Evolutionary conservation across 257 asterid species (phyloP).

Genomic region (Osmanthus fragrans): DNA sequence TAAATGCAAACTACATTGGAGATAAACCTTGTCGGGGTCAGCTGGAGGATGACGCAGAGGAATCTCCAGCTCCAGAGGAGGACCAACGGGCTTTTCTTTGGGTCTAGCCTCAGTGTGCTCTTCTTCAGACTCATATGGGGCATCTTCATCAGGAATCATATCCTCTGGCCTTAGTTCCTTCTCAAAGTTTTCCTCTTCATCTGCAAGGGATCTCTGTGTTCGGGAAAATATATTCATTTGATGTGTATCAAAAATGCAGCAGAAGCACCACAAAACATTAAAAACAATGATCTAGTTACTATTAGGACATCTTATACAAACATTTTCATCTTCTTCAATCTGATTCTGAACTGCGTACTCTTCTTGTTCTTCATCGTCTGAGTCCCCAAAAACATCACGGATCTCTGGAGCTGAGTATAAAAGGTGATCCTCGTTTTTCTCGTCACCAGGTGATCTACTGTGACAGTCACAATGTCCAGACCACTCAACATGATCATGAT

Average conservation of each 20-base stretch:
- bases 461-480: slow-evolving; percentile 20
- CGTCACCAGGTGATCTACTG: slow-evolving; percentile 48
- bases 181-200: slow-evolving; percentile 71
- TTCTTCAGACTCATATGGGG: slow-evolving; percentile 79
- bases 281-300: slow-evolving; percentile 4
- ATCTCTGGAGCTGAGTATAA: slow-evolving; percentile 74
- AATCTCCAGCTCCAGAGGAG: slow-evolving; percentile 91
- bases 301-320: slow-evolving; percentile 31
- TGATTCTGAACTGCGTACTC: slow-evolving; percentile 53
- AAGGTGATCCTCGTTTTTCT: slow-evolving; percentile 60
- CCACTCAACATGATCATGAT: not conserved
- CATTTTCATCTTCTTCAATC: slow-evolving; percentile 59
- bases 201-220: slow-evolving; percentile 67
- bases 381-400: slow-evolving; percentile 89
- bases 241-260: not conserved
- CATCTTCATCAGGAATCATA: slow-evolving; percentile 88
- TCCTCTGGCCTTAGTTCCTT: slow-evolving; percentile 81
- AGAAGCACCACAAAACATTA: slow-evolving; percentile 17
- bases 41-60: slow-evolving; percentile 86
- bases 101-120: slow-evolving; percentile 63
- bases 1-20: slow-evolving; percentile 14
- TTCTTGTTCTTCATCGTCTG: slow-evolving; percentile 76
- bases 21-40: slow-evolving; percentile 62
- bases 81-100: slow-evolving; percentile 92
- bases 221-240: slow-evolving; percentile 16